Conservation (phyloP, 768 basidiomycete species). For the Grammothele lineata region DNA sequence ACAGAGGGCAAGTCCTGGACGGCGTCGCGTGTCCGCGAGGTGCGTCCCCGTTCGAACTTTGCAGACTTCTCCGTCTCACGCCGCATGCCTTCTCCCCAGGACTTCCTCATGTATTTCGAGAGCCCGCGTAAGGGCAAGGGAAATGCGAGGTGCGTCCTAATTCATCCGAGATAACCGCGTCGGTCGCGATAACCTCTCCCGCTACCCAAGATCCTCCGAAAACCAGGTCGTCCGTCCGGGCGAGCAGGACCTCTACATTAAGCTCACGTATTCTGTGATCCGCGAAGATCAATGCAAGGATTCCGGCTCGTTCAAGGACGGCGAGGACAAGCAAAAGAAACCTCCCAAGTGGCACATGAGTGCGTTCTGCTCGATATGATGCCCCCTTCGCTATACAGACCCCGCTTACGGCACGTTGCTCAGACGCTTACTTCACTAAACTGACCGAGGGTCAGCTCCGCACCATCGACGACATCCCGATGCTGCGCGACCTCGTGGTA, state of each 20-base stretch:
- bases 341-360: slow-evolving; percentile 80
- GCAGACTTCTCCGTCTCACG: slow-evolving; percentile 1
- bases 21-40: slow-evolving; percentile 75
- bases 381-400: not conserved
- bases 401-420: slow-evolving; percentile 12
- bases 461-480: slow-evolving; percentile 64
- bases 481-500: slow-evolving; percentile 55
- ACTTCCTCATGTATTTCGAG: slow-evolving; percentile 85
- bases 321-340: slow-evolving; percentile 21
- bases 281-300: slow-evolving; percentile 25
- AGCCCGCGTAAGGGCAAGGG: slow-evolving; percentile 25
- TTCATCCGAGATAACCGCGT: slow-evolving; percentile 10
- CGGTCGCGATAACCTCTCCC: slow-evolving; percentile 7
- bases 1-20: slow-evolving; percentile 84
- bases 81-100: slow-evolving; percentile 36
- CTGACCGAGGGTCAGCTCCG: slow-evolving; percentile 65
- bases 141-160: slow-evolving; percentile 21
- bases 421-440: slow-evolving; percentile 84
- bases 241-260: slow-evolving; percentile 47
- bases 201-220: slow-evolving; percentile 32
- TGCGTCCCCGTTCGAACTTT: slow-evolving; percentile 7
- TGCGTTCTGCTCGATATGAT: slow-evolving; percentile 32
- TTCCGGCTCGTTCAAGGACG: slow-evolving; percentile 45
- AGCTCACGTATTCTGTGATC: slow-evolving; percentile 80
- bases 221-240: slow-evolving; percentile 34